Evolutionary conservation across 2,329 filamentous ascomycete species (phyloP).

Genomic region (Dendryphion nanum): DNA sequence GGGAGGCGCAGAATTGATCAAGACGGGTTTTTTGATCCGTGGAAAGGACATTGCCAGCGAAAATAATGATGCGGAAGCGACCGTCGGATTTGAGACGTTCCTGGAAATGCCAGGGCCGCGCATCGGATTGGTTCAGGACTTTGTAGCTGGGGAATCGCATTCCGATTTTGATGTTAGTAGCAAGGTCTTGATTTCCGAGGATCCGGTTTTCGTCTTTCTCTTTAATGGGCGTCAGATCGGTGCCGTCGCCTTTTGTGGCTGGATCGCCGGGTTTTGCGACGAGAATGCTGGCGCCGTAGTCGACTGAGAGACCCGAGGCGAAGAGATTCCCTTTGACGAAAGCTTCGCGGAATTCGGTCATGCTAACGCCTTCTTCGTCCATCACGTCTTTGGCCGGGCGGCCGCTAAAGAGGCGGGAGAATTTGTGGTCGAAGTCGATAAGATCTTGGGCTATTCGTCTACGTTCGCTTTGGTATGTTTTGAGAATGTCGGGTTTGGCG

Average conservation of each 20-base stretch:
- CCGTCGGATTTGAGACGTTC: constrained; percentile 57
- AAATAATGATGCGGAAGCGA: constrained; percentile 59
- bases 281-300: constrained; percentile 58
- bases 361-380: constrained; percentile 60
- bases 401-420: constrained; percentile 48
- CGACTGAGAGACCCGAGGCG: constrained; percentile 56
- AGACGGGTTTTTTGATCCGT: constrained; percentile 46
- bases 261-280: constrained; percentile 52
- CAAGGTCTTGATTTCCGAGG: constrained; percentile 43
- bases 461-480: constrained; percentile 55
- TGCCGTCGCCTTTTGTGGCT: constrained; percentile 48
- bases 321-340: constrained; percentile 62
- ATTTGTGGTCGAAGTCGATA: constrained; percentile 56
- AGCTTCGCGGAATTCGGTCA: constrained; percentile 61
- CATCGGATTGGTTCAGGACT: constrained; percentile 58
- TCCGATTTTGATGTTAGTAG: constrained; percentile 49
- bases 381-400: constrained; percentile 57
- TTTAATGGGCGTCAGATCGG: constrained; percentile 34
- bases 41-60: constrained; percentile 57
- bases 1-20: constrained; percentile 47
- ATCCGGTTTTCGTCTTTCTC: constrained; percentile 10
- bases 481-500: constrained; percentile 43
- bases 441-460: constrained; percentile 63
- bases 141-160: constrained; percentile 61
- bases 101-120: constrained; percentile 60